phyloP scores from a whole-genome alignment of 2,329 filamentous ascomycete genomes.

The Fusarium buxicola region DNA sequence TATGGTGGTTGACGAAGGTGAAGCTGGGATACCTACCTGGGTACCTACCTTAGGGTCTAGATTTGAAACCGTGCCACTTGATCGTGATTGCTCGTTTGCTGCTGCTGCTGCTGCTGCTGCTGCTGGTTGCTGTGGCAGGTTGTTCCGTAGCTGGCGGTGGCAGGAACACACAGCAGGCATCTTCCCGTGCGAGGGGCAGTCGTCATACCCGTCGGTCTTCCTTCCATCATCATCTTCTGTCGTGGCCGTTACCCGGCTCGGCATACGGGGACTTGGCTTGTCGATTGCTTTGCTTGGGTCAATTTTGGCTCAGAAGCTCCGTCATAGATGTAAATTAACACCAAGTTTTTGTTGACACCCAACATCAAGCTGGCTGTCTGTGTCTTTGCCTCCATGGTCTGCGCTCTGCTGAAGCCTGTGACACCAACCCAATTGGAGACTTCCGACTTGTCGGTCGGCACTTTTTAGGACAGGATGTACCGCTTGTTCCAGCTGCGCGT shows the following conservation, averaged over 20 bases:
- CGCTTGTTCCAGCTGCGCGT: constrained; percentile 9
- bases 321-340: constrained; percentile 25
- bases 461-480: constrained; percentile 5
- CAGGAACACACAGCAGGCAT: constrained; percentile 1
- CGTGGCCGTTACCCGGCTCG: constrained; percentile 39
- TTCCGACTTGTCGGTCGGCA: constrained; percentile 23
- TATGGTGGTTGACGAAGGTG: constrained; percentile 15
- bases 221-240: constrained; percentile 7
- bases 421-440: constrained; percentile 17
- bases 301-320: neutral
- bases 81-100: constrained; percentile 22
- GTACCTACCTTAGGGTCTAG: constrained; percentile 8
- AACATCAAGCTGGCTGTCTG: neutral
- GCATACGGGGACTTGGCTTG: constrained; percentile 22
- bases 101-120: constrained; percentile 6
- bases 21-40: too few relatives aligned
- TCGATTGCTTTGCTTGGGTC: constrained; percentile 2
- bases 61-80: constrained; percentile 24
- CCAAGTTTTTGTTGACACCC: constrained; percentile 19
- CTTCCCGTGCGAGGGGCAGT: constrained; percentile 19
- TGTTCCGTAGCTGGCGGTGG: constrained; percentile 1
- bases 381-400: constrained; percentile 19
- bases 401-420: constrained; percentile 9
- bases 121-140: constrained; percentile 23
- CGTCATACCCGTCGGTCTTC: constrained; percentile 25